phyloP scores from a whole-genome alignment of 2,329 filamentous ascomycete genomes.

The Colletotrichum destructivum region DNA sequence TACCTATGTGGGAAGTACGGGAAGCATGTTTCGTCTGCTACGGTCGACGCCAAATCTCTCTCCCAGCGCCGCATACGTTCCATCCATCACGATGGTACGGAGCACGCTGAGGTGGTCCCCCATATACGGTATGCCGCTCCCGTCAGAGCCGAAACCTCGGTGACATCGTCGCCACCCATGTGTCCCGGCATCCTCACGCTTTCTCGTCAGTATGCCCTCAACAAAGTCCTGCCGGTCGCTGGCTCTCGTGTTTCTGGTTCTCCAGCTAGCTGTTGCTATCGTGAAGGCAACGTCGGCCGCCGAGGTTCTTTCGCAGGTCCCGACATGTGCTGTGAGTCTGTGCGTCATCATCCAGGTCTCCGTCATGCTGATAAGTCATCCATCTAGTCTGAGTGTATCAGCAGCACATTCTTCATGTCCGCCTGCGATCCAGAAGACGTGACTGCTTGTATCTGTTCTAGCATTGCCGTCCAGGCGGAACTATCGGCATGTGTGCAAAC shows the following conservation, averaged over 20 bases:
- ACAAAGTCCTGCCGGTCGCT: not conserved
- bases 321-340: conserved; percentile 5
- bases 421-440: conserved; percentile 12
- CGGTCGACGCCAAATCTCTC: not conserved
- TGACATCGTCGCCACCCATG: not conserved
- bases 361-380: not conserved
- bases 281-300: not conserved
- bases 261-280: not conserved
- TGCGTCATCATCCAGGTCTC: not conserved
- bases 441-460: conserved; percentile 13
- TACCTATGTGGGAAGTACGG: not conserved
- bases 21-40: conserved; percentile 11
- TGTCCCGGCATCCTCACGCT: not conserved
- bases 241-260: not conserved
- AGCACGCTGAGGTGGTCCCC: not conserved
- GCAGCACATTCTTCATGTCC: conserved; percentile 6
- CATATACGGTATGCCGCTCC: not conserved
- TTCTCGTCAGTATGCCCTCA: not conserved
- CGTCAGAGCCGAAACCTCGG: not conserved
- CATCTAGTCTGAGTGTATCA: conserved; percentile 8
- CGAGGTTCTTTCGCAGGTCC: conserved; percentile 2
- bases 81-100: not conserved
- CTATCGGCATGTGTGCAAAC: conserved; percentile 12
- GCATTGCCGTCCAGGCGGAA: not conserved
- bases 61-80: not conserved